phyloP scores from a whole-genome alignment of 1,284 basidiomycete genomes.

The Cutaneotrichosporon mucoides region DNA sequence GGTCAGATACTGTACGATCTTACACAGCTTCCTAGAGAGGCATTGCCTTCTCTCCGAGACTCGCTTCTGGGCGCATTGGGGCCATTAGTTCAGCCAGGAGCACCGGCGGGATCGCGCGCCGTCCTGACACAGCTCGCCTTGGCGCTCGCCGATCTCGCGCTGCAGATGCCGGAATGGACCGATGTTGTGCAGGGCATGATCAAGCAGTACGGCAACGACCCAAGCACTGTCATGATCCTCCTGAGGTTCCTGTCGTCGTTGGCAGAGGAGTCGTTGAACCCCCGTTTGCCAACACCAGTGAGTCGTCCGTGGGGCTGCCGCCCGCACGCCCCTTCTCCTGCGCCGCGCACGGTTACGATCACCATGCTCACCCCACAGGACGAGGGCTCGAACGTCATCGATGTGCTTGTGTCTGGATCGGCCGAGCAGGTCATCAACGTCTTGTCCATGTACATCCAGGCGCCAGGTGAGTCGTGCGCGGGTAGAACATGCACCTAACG shows the following conservation, averaged over 20 bases:
- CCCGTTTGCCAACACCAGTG: conserved; percentile 82
- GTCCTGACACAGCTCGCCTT: conserved; percentile 88
- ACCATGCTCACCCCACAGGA: conserved; percentile 10
- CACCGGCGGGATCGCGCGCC: conserved; percentile 68
- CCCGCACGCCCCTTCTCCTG: neutral
- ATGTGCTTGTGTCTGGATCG: conserved; percentile 65
- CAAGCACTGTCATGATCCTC: conserved; percentile 73
- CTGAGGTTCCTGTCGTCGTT: conserved; percentile 87
- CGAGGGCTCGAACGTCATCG: conserved; percentile 18
- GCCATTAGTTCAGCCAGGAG: conserved; percentile 53
- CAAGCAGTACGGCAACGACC: conserved; percentile 77
- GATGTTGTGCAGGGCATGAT: conserved; percentile 78
- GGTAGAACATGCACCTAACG: neutral
- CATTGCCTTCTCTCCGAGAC: conserved; percentile 76
- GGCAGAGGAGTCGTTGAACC: conserved; percentile 85
- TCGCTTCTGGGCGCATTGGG: conserved; percentile 76
- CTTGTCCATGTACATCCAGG: conserved; percentile 84
- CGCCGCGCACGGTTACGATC: neutral
- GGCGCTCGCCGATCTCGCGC: conserved; percentile 80
- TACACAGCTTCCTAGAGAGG: conserved; percentile 70
- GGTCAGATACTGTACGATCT: conserved; percentile 91
- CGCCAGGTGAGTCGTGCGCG: conserved; percentile 61
- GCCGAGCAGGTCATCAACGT: conserved; percentile 70
- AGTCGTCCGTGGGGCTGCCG: conserved; percentile 41
- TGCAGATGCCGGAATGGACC: conserved; percentile 85